Evolutionary conservation across 495 filamentous ascomycete genomes (phyloP).

Genomic region (Tetracladium marchalianum): DNA sequence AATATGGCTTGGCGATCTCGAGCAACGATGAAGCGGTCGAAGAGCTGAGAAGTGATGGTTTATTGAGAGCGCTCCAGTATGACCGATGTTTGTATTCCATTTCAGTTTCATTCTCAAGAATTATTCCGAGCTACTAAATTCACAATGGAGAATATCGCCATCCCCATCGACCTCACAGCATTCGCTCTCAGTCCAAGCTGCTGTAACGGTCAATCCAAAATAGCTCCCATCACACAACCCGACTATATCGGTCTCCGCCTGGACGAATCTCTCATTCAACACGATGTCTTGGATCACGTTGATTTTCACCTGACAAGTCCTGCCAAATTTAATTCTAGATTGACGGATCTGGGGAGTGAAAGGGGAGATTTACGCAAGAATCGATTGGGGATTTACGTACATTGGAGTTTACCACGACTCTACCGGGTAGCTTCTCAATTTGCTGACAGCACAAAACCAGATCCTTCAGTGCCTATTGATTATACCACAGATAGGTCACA

Average conservation of each 20-base stretch:
- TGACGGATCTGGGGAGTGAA: conserved; percentile 29
- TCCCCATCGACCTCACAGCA: too few relatives aligned
- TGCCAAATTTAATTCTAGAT: conserved; percentile 27
- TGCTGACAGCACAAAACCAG: background rate
- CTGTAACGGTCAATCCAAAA: conserved; percentile 15
- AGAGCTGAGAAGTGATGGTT: too few relatives aligned
- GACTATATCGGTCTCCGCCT: conserved; percentile 42
- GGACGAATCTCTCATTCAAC: conserved; percentile 23
- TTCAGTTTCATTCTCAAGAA: too few relatives aligned
- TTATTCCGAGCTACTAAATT: too few relatives aligned
- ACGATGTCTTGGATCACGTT: conserved; percentile 31
- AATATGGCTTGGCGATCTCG: too few relatives aligned
- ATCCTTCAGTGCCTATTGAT: background rate
- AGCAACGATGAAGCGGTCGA: too few relatives aligned
- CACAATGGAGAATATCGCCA: too few relatives aligned
- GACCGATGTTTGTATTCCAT: too few relatives aligned
- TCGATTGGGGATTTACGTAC: conserved; percentile 39
- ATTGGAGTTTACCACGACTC: conserved; percentile 39
- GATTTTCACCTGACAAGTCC: conserved; percentile 34
- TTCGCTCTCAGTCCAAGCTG: background rate
- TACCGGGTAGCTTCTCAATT: conserved; percentile 27
- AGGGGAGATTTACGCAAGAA: conserved; percentile 10
- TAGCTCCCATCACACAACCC: conserved; percentile 44
- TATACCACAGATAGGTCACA: conserved; percentile 6
- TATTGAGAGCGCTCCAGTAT: too few relatives aligned